A percentile compares a stretch with the other conserved stretches of the same genome.
Evolutionary conservation across 2,329 filamentous ascomycete species (phyloP).

Genomic region (Lecanosticta acicola): DNA sequence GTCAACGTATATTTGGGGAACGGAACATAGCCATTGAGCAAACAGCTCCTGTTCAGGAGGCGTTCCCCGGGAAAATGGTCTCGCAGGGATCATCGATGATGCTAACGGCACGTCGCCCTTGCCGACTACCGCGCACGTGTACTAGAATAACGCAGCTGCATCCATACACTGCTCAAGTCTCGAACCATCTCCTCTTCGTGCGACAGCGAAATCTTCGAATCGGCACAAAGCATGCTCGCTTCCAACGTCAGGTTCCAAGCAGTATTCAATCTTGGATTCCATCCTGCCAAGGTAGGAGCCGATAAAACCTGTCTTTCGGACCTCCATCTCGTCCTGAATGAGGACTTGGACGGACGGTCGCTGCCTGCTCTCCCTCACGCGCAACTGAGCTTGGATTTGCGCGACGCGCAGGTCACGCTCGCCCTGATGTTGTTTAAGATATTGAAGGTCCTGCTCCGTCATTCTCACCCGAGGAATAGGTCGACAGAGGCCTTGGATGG

Average conservation of each 20-base stretch:
- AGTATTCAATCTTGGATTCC: slow-evolving; percentile 56
- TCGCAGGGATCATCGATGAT: too few relatives aligned
- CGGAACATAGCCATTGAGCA: too few relatives aligned
- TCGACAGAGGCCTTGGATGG: slow-evolving; percentile 63
- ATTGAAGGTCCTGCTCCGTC: slow-evolving; percentile 39
- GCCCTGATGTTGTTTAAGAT: slow-evolving; percentile 12
- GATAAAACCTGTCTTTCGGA: slow-evolving; percentile 50
- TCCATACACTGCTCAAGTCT: too few relatives aligned
- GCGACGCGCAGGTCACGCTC: slow-evolving; percentile 36
- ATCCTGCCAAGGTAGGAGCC: slow-evolving; percentile 58
- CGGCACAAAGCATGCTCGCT: slow-evolving; percentile 16
- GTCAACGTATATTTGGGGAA: too few relatives aligned
- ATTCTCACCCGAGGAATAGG: slow-evolving; percentile 54
- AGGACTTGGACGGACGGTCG: slow-evolving; percentile 54
- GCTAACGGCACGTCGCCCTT: too few relatives aligned
- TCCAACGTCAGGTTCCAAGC: slow-evolving; percentile 50
- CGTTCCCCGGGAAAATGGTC: too few relatives aligned
- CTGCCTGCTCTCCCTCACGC: slow-evolving; percentile 55
- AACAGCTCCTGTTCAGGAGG: too few relatives aligned
- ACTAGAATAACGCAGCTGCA: too few relatives aligned
- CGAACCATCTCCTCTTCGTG: too few relatives aligned
- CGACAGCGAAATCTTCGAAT: slow-evolving; percentile 20
- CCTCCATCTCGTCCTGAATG: slow-evolving; percentile 47
- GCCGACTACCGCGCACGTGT: too few relatives aligned
- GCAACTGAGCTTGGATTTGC: slow-evolving; percentile 59